Evolutionary conservation across 202 grass and related monocot species (phyloP).

Genomic region (Musa balbisiana): DNA sequence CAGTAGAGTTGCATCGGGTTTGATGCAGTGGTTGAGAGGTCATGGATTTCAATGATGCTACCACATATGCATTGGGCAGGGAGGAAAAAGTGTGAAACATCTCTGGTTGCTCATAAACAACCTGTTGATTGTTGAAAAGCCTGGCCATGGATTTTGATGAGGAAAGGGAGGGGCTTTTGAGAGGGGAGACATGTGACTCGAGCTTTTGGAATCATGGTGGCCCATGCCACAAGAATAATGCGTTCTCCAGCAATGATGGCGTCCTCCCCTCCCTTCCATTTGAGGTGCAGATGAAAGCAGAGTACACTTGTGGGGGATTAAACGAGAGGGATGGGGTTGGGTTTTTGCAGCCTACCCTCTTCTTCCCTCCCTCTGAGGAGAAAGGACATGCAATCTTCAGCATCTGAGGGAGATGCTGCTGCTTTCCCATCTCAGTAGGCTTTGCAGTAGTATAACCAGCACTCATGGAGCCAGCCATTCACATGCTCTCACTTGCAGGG

Average conservation of each 20-base stretch:
- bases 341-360: background rate
- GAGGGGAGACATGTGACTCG: background rate
- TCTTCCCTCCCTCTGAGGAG: background rate
- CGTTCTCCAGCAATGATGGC: background rate
- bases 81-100: background rate
- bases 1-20: background rate
- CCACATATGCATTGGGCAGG: background rate
- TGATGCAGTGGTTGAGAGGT: background rate
- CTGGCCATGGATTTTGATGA: background rate
- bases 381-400: too few relatives aligned
- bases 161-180: background rate
- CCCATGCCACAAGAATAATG: slow-evolving; percentile 7
- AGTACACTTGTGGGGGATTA: background rate
- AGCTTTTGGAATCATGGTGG: slow-evolving; percentile 9
- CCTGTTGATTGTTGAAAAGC: background rate
- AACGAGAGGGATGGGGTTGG: background rate
- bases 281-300: slow-evolving; percentile 3
- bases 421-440: too few relatives aligned
- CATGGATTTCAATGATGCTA: background rate
- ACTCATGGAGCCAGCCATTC: too few relatives aligned
- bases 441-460: too few relatives aligned
- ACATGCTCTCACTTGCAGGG: too few relatives aligned
- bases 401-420: background rate
- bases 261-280: background rate
- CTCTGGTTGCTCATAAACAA: slow-evolving; percentile 1